Percentiles rank a stretch among this genome's conserved stretches.
Evolutionary conservation across 2,329 filamentous ascomycete genomes (phyloP).

Genomic region (Epichloe glyceriae): DNA sequence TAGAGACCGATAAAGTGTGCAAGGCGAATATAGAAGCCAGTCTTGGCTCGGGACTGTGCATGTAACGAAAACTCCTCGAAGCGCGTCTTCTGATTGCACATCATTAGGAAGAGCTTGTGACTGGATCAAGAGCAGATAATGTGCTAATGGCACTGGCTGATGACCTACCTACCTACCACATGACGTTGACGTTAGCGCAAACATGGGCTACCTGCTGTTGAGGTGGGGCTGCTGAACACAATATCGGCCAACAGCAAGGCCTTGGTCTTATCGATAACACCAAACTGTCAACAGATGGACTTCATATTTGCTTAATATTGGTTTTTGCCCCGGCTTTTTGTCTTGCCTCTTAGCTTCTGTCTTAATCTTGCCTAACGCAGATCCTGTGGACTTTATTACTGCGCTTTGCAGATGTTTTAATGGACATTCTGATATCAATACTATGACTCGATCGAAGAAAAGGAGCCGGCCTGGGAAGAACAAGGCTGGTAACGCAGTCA

Average conservation of each 20-base stretch:
- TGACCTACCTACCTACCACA: neutral
- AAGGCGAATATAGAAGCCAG: neutral
- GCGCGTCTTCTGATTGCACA: neutral
- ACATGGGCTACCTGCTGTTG: neutral
- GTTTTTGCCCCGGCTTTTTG: too few species aligned
- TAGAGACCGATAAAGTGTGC: neutral
- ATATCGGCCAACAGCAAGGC: neutral
- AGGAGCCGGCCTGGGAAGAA: neutral
- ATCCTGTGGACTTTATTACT: neutral
- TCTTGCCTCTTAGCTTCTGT: too few species aligned
- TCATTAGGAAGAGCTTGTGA: neutral
- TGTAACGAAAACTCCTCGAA: neutral
- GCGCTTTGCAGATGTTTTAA: neutral
- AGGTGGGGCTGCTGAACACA: neutral
- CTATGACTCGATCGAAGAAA: constrained; percentile 2
- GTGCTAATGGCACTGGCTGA: neutral
- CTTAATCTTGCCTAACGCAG: neutral
- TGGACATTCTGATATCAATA: neutral
- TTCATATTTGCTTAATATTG: too few species aligned
- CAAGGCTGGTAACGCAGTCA: neutral
- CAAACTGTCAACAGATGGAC: neutral
- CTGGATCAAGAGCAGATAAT: neutral
- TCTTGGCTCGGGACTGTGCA: neutral
- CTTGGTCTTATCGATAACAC: neutral
- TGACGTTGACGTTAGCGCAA: neutral